Percentiles rank a stretch among this genome's conserved stretches.
These are phyloP conservation scores for Penicillium bialowiezense DNA, from an alignment of 495 filamentous ascomycete genomes.

Conservation along the genomic window DNA sequence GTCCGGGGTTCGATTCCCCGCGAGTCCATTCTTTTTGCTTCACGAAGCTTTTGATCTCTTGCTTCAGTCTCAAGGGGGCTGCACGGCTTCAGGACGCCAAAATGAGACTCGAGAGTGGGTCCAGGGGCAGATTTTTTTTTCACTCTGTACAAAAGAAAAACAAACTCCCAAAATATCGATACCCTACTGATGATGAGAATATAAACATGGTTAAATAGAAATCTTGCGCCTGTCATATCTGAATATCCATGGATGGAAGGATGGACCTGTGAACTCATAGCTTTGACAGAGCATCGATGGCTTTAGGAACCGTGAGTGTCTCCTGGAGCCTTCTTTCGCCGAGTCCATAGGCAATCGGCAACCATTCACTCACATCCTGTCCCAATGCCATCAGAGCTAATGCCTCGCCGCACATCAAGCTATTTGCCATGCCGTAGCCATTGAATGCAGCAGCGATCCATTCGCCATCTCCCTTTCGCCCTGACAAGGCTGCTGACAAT, in stretches of 20 bases:
- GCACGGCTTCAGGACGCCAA: not conserved
- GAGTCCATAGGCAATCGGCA: constrained; percentile 24
- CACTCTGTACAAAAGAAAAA: too few relatives aligned
- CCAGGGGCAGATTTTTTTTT: not conserved
- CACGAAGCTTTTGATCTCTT: not conserved
- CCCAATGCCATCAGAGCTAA: constrained; percentile 43
- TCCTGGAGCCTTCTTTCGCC: constrained; percentile 19
- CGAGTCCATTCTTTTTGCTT: constrained; percentile 16
- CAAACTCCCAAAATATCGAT: too few relatives aligned
- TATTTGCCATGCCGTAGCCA: constrained; percentile 83
- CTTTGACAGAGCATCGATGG: constrained; percentile 17
- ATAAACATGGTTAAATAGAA: not conserved
- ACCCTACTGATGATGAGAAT: too few relatives aligned
- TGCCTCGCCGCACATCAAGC: constrained; percentile 63
- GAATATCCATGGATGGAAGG: too few relatives aligned
- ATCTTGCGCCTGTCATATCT: not conserved
- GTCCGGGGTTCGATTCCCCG: constrained; percentile 52
- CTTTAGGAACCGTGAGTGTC: constrained; percentile 12
- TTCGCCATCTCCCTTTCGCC: constrained; percentile 33
- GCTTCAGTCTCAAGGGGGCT: not conserved
- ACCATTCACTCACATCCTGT: constrained; percentile 11
- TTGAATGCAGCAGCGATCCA: constrained; percentile 65
- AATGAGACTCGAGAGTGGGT: constrained; percentile 3
- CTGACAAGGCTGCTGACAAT: constrained; percentile 51
- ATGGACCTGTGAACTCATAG: constrained; percentile 13